These are phyloP conservation scores for Purpureocillium takamizusanense DNA, from an alignment of 2,329 filamentous ascomycete species.

Conservation along the genomic window DNA sequence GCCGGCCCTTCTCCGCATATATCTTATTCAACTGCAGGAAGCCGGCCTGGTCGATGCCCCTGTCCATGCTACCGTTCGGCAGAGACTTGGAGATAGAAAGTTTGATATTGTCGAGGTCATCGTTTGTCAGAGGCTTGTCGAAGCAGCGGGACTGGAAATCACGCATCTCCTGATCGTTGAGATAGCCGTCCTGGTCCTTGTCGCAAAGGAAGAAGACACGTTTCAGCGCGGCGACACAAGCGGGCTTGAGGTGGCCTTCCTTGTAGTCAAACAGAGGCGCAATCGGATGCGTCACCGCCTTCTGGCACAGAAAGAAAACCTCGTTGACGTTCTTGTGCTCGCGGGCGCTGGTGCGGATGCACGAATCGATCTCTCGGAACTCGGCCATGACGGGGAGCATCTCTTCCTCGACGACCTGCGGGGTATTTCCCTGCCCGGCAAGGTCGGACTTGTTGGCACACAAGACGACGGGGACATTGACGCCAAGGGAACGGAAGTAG, in stretches of 20 bases:
- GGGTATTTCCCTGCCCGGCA: slow-evolving; percentile 61
- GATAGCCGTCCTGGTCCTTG: slow-evolving; percentile 87
- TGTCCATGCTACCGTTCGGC: slow-evolving; percentile 51
- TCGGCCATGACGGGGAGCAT: slow-evolving; percentile 98
- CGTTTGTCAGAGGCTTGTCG: slow-evolving; percentile 70
- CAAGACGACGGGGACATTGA: slow-evolving; percentile 93
- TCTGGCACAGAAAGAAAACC: slow-evolving; percentile 96
- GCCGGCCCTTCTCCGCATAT: slow-evolving; percentile 92
- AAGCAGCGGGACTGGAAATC: slow-evolving; percentile 91
- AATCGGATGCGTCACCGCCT: slow-evolving; percentile 94
- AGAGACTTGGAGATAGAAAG: slow-evolving; percentile 65
- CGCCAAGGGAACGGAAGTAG: slow-evolving; percentile 93
- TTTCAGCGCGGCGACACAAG: slow-evolving; percentile 75
- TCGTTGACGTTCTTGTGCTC: slow-evolving; percentile 93
- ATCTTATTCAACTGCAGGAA: slow-evolving; percentile 91
- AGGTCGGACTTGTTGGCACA: slow-evolving; percentile 98
- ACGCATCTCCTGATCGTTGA: slow-evolving; percentile 84
- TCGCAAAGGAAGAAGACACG: slow-evolving; percentile 94
- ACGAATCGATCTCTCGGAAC: slow-evolving; percentile 97
- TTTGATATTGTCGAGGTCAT: slow-evolving; percentile 89
- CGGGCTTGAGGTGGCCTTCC: slow-evolving; percentile 78
- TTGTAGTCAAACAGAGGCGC: slow-evolving; percentile 96
- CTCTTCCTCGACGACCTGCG: slow-evolving; percentile 88
- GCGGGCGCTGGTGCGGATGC: slow-evolving; percentile 86
- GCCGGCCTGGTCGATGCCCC: slow-evolving; percentile 71